Percentiles rank a stretch among this genome's conserved stretches.
Evolutionary conservation across 2,329 filamentous ascomycete species (phyloP).

Genomic region (Bipolaris bicolor): DNA sequence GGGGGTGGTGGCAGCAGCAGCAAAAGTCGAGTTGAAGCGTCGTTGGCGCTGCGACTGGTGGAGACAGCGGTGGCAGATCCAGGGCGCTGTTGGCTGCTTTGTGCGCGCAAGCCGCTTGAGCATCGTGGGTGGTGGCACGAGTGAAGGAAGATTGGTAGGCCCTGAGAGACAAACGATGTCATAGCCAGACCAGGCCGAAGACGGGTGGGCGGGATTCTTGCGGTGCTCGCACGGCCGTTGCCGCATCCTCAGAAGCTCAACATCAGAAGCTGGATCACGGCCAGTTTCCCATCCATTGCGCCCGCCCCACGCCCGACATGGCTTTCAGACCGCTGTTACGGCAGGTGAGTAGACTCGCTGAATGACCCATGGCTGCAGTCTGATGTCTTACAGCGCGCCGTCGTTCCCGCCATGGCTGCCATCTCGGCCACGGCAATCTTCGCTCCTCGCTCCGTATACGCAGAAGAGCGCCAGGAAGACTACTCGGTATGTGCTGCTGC

Average conservation of each 20-base stretch:
- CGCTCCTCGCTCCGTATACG: slow-evolving; percentile 55
- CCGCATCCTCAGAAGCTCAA: slow-evolving; percentile 27
- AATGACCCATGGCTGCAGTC: background rate
- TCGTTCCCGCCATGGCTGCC: slow-evolving; percentile 55
- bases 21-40: slow-evolving; percentile 51
- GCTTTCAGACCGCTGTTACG: slow-evolving; percentile 60
- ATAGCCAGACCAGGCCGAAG: slow-evolving; percentile 26
- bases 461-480: slow-evolving; percentile 51
- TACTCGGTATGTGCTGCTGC: slow-evolving; percentile 21
- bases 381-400: slow-evolving; percentile 52
- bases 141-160: slow-evolving; percentile 8
- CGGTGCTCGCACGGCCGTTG: slow-evolving; percentile 16
- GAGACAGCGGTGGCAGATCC: slow-evolving; percentile 69
- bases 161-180: slow-evolving; percentile 17
- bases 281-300: slow-evolving; percentile 43
- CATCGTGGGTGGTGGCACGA: slow-evolving; percentile 44
- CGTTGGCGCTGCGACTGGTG: slow-evolving; percentile 43
- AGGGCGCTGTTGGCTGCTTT: slow-evolving; percentile 53
- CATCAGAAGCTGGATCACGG: slow-evolving; percentile 25
- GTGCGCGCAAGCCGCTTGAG: slow-evolving; percentile 48
- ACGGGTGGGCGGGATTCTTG: slow-evolving; percentile 9
- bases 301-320: slow-evolving; percentile 50
- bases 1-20: slow-evolving; percentile 45
- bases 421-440: slow-evolving; percentile 55
- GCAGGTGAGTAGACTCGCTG: slow-evolving; percentile 52